Evolutionary conservation across 2,329 filamentous ascomycete genomes (phyloP).

Genomic region (Neurospora crassa): DNA sequence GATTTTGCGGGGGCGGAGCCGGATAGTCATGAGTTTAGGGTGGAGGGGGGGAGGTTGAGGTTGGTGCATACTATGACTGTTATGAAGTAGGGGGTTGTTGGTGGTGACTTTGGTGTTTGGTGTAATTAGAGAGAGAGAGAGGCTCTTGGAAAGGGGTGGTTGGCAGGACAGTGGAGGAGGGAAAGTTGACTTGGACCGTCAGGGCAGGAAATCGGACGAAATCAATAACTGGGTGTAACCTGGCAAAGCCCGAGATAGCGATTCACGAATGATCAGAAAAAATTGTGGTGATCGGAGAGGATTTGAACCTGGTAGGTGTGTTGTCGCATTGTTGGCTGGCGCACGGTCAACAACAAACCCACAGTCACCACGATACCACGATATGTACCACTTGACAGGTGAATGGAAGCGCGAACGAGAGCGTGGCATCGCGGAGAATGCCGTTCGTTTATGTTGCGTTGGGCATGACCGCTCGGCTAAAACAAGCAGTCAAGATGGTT

Average conservation of each 20-base stretch:
- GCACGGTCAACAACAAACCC: not conserved
- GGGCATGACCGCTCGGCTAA: not conserved
- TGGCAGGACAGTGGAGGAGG: not conserved
- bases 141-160: not conserved
- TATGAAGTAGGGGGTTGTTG: constrained; percentile 8
- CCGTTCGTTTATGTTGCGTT: not conserved
- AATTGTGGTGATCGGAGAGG: not conserved
- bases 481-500: not conserved
- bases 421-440: not conserved
- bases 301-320: not conserved
- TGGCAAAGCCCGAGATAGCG: not conserved
- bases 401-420: not conserved
- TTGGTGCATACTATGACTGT: constrained; percentile 18
- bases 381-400: not conserved
- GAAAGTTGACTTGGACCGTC: not conserved
- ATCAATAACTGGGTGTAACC: not conserved
- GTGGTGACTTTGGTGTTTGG: not conserved
- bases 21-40: constrained; percentile 17
- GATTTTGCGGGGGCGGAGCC: constrained; percentile 13
- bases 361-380: not conserved
- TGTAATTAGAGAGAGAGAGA: not conserved
- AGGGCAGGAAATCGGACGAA: not conserved
- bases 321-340: not conserved
- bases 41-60: constrained; percentile 15
- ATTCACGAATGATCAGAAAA: not conserved